Evolutionary conservation across 2,329 filamentous ascomycete genomes (phyloP), one percentile per base, ranked within the genome.

Genomic region (Pseudogymnoascus sp.): DNA sequence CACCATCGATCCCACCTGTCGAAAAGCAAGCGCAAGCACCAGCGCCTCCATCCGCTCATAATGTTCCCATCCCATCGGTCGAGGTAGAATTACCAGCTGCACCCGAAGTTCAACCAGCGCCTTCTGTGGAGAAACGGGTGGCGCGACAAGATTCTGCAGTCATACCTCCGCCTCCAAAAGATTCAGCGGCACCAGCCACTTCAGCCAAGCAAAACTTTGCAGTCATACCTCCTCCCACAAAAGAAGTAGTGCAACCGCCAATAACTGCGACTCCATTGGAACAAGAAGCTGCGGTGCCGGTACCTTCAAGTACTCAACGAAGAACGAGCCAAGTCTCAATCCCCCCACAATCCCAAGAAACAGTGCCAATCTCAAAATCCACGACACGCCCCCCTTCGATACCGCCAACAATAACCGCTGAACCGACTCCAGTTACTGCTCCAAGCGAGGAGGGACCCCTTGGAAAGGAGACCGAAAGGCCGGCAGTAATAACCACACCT

Each of bases 31-130:
- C 67, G 38, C 70, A 74, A 63, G 65, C 70, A 23, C 64, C 68
- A 25, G 65, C 66, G 14, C 65, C 71, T 23, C 64, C 68, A 60
- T 25, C 66, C 11, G 25, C 28, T 14, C 31, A 60, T 21, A 38
- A 60, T 38, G 21, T 35, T 8, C 56, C 56, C 3, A 35, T 60
- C 21, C 56, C 28, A 23, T 60, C 56, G 3, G 35, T 60, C 16
- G 56, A 60, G 56, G 21, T 38, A 21, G 31, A 35, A 35, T 37
- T 5, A 16, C 44, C 23, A 21, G 56, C 56, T 14, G 35, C 16
- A 23, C 16, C 28, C 77, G 73, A 28, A 80, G 69, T 37, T 70
- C 71, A 60, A 77, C 74, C 56, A 79, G 69, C 14, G 75, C 78
- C 8, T 38, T 28, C 35, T 16, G 12, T 25, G 8, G 56, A 35